Base-by-base conservation (phyloP, 371 early-diverging fungal genomes). In the Nematocida minor region DNA sequence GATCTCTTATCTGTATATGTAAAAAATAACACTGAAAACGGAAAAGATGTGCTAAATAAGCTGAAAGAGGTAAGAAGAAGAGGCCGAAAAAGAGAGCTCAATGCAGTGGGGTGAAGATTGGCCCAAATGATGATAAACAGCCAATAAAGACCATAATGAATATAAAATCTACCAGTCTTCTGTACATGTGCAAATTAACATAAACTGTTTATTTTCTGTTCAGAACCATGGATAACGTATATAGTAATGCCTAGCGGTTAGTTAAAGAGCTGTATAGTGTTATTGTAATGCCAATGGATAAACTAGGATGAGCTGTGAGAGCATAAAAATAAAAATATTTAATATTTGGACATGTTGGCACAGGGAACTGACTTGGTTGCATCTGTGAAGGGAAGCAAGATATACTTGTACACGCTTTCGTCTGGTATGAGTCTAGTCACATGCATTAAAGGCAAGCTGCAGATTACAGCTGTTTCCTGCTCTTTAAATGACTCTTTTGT, bases 81-180 rank as follows among this genome's bases (percentile, higher is more conserved):
- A 51, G 83, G 85, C 34, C 74, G 83, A 63, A 85, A 83, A 69
- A 79, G 77, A 66, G 77, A 74, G 48, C 64, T 74, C 6, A 20
- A 27, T 36, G 63, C 60, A 36, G 77, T 74, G 9, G 77, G 77
- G 14, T 74, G 27, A n/a, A n/a, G n/a, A n/a, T n/a, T n/a, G n/a
- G n/a, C n/a, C n/a, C n/a, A n/a, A n/a, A n/a, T n/a, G n/a, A n/a
- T n/a, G n/a, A n/a, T n/a, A n/a, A n/a, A n/a, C n/a, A n/a, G n/a
- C n/a, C n/a, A n/a, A n/a, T n/a, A n/a, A n/a, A n/a, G n/a, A n/a
- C n/a, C n/a, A n/a, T n/a, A n/a, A n/a, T n/a, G n/a, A n/a, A n/a
- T n/a, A n/a, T n/a, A n/a, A n/a, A n/a, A n/a, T n/a, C n/a, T n/a
- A n/a, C n/a, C n/a, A n/a, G n/a, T n/a, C n/a, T n/a, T n/a, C n/a